Evolutionary conservation across 2,329 filamentous ascomycete species (phyloP).

Genomic region (Chrysoporthe deuterocubensis): DNA sequence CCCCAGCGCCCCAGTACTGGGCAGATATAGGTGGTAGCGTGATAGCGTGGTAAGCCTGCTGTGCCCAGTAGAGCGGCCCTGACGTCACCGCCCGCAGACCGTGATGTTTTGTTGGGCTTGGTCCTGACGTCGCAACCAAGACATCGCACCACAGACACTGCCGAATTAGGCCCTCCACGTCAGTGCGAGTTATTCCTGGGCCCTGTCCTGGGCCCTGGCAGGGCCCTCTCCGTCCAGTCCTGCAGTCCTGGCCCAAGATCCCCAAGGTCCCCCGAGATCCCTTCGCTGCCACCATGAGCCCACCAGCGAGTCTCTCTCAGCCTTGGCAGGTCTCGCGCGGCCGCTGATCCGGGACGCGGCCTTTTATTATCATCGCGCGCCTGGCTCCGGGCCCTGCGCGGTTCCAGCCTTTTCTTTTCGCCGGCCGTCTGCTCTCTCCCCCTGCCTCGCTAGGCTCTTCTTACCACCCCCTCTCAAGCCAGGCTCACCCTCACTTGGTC

Average conservation of each 20-base stretch:
- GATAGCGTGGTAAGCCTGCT: not conserved
- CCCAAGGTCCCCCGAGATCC: too few relatives aligned
- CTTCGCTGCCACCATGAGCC: too few relatives aligned
- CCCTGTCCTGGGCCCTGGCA: not conserved
- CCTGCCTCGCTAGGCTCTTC: too few relatives aligned
- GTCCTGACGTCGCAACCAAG: not conserved
- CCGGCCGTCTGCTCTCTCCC: not conserved
- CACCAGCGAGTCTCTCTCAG: not conserved
- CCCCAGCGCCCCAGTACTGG: too few relatives aligned
- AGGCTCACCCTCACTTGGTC: not conserved
- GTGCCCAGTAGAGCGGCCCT: not conserved
- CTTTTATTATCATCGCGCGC: not conserved
- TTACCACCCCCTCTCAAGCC: not conserved
- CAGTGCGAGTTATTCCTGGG: not conserved
- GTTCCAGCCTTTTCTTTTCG: not conserved
- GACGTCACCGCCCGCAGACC: not conserved
- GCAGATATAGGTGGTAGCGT: too few relatives aligned
- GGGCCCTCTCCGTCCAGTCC: too few relatives aligned
- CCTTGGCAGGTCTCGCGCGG: not conserved
- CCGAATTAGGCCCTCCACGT: not conserved
- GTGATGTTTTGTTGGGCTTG: not conserved
- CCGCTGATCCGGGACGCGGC: not conserved
- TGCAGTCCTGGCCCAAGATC: not conserved
- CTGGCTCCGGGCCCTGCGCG: not conserved
- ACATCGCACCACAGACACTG: not conserved